Conservation (phyloP, 345 rosid genomes). For the Eucalyptus sp. region DNA sequence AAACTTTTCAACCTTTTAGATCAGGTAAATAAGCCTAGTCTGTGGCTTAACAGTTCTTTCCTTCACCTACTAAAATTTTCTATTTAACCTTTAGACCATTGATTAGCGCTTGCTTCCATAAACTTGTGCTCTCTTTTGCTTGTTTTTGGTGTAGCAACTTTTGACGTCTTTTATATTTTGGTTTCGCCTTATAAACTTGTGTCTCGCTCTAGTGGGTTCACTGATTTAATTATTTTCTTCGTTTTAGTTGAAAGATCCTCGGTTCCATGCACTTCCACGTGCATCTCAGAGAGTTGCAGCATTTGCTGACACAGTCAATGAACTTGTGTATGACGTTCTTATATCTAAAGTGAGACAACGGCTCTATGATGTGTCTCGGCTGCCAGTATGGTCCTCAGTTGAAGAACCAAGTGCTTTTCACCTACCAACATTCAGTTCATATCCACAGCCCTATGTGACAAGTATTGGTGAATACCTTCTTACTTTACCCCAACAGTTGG, state of each 20-base stretch:
- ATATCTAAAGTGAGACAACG: slow-evolving; percentile 95
- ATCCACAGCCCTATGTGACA: slow-evolving; percentile 84
- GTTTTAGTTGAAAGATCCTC: slow-evolving; percentile 91
- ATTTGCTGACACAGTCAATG: slow-evolving; percentile 80
- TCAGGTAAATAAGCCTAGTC: slow-evolving; percentile 38
- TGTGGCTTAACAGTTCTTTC: neutral
- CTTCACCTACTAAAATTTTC: neutral
- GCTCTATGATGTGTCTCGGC: slow-evolving; percentile 62
- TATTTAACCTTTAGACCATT: neutral
- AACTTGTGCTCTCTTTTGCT: neutral
- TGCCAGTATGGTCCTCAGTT: slow-evolving; percentile 83
- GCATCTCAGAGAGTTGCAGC: slow-evolving; percentile 88
- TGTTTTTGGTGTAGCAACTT: neutral
- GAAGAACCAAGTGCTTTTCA: slow-evolving; percentile 77
- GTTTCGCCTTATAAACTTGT: neutral
- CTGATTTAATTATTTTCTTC: neutral
- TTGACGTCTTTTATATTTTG: neutral
- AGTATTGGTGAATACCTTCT: slow-evolving; percentile 96
- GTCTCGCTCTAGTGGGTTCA: neutral
- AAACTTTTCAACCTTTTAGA: slow-evolving; percentile 79
- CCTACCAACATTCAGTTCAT: slow-evolving; percentile 92
- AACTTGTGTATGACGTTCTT: slow-evolving; percentile 88
- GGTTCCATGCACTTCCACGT: slow-evolving; percentile 88
- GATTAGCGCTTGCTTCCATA: neutral
- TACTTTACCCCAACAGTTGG: slow-evolving; percentile 94